Conservation (phyloP, 306 rosid species). For the Vigna mungo region DNA sequence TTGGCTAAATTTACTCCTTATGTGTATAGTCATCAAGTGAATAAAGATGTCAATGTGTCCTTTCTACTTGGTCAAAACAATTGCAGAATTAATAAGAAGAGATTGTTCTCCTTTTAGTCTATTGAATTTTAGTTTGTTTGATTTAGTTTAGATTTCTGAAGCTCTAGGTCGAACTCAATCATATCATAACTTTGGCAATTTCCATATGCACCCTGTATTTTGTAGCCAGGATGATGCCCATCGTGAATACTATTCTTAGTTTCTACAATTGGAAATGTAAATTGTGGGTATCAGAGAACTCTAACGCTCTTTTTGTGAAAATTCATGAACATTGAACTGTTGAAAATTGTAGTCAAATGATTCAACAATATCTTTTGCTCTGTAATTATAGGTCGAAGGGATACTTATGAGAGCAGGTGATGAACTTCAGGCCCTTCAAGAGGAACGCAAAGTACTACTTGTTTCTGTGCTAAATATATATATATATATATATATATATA, state of each 20-base stretch:
- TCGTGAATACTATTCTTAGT: neutral
- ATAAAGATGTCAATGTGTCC: neutral
- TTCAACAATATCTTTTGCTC: conserved; percentile 17
- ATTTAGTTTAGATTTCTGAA: conserved; percentile 36
- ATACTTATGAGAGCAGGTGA: conserved; percentile 79
- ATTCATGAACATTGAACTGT: neutral
- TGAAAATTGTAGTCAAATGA: conserved; percentile 29
- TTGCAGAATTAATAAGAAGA: neutral
- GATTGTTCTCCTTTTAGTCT: neutral
- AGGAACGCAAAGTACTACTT: conserved; percentile 78
- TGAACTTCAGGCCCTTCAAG: conserved; percentile 87
- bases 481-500: too few relatives aligned
- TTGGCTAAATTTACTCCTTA: conserved; percentile 9
- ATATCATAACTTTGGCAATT: conserved; percentile 12
- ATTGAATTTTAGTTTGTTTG: neutral
- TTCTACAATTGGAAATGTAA: neutral
- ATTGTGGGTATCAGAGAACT: neutral
- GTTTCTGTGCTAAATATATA: neutral
- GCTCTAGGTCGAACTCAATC: conserved; percentile 20
- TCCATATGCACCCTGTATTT: conserved; percentile 22
- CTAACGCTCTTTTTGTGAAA: neutral
- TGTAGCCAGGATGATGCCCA: conserved; percentile 17
- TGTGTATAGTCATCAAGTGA: neutral
- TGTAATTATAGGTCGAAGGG: conserved; percentile 82
- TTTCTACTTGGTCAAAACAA: conserved; percentile 6